Conservation (phyloP, 768 basidiomycete genomes). For the Macrolepiota fuliginosa region DNA sequence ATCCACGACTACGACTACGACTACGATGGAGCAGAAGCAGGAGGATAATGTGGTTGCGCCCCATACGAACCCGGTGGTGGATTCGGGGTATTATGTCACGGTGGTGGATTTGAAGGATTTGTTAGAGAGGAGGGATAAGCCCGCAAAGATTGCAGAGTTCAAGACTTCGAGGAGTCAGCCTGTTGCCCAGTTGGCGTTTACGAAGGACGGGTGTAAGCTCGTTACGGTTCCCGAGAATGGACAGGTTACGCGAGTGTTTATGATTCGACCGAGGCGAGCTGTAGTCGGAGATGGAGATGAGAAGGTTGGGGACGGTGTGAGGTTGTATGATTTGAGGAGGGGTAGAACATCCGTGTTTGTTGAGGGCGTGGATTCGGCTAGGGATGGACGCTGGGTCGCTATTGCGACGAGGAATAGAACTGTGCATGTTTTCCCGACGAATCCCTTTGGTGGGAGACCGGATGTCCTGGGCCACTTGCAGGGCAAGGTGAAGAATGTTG, state of each 20-base stretch:
- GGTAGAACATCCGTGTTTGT: conserved; percentile 70
- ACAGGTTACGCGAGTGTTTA: conserved; percentile 49
- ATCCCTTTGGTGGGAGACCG: conserved; percentile 72
- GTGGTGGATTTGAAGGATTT: conserved; percentile 47
- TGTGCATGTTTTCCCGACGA: conserved; percentile 71
- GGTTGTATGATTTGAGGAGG: conserved; percentile 64
- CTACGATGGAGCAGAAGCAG: background rate
- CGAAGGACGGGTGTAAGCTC: conserved; percentile 51
- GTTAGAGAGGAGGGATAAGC: background rate
- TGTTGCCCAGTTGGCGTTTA: conserved; percentile 47
- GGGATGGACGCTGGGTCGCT: conserved; percentile 67
- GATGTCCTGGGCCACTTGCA: conserved; percentile 62
- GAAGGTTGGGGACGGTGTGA: background rate
- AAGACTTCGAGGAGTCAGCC: conserved; percentile 44
- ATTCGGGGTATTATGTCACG: conserved; percentile 45
- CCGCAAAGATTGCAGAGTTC: conserved; percentile 44
- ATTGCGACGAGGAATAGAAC: conserved; percentile 64
- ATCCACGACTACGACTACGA: background rate
- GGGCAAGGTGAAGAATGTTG: conserved; percentile 53
- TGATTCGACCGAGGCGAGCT: conserved; percentile 27
- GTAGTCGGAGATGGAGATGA: background rate
- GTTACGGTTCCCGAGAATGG: conserved; percentile 54
- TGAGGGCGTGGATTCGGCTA: conserved; percentile 49
- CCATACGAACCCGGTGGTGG: conserved; percentile 19
- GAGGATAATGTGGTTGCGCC: conserved; percentile 22